These are phyloP conservation scores for Rhinocladiella mackenziei DNA, from an alignment of 2,329 filamentous ascomycete genomes.

Conservation along the genomic window DNA sequence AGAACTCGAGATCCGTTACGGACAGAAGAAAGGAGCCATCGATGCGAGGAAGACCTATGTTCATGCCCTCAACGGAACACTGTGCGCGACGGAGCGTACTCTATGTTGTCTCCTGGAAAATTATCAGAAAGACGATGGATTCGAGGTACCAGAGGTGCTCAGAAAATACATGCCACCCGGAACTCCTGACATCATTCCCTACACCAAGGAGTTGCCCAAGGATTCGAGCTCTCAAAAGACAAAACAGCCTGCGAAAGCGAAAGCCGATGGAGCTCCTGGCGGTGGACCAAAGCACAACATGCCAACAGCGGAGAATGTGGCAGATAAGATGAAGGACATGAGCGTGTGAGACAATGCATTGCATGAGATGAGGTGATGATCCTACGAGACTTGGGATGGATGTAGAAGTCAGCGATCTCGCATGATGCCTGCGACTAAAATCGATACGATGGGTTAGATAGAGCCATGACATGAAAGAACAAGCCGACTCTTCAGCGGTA, in stretches of 20 bases:
- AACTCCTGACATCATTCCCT: constrained; percentile 83
- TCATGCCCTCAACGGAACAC: constrained; percentile 83
- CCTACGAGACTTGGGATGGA: no score
- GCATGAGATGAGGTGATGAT: no score
- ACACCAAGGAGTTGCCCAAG: constrained; percentile 78
- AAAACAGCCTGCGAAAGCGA: constrained; percentile 38
- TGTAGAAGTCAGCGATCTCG: no score
- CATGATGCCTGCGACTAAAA: no score
- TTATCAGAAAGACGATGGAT: constrained; percentile 84
- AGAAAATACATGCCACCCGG: constrained; percentile 81
- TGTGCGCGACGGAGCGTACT: constrained; percentile 86
- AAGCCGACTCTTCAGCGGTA: no score
- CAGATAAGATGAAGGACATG: constrained; percentile 41
- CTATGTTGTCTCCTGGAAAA: constrained; percentile 96
- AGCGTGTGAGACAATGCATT: no score
- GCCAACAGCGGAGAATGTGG: constrained; percentile 33
- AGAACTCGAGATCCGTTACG: constrained; percentile 87
- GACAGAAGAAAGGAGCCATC: constrained; percentile 72
- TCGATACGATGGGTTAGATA: no score
- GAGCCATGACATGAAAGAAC: no score
- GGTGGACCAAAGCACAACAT: constrained; percentile 24
- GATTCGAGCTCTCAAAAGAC: constrained; percentile 61
- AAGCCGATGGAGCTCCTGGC: constrained; percentile 30
- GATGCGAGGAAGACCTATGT: constrained; percentile 89
- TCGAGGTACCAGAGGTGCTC: constrained; percentile 75